Evolutionary conservation across 768 basidiomycete genomes (phyloP).

Genomic region (Flagelloscypha sp.): DNA sequence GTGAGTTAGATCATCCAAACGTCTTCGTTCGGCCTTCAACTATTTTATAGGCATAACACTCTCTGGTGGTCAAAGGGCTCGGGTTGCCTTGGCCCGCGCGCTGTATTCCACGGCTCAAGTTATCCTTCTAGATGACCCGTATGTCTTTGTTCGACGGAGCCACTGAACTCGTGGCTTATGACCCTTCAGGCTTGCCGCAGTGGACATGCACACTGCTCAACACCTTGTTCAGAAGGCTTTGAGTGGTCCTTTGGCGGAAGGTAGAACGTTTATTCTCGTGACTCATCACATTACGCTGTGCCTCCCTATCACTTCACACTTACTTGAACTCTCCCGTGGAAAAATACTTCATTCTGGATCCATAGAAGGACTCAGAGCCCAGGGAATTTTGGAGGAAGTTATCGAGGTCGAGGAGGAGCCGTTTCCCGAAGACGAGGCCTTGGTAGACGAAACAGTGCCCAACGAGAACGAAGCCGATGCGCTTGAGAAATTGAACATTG

Average conservation of each 20-base stretch:
- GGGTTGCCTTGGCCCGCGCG: conserved; percentile 70
- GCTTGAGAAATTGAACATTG: conserved; percentile 3
- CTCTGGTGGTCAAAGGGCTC: conserved; percentile 68
- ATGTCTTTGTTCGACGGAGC: conserved; percentile 22
- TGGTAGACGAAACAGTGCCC: conserved; percentile 10
- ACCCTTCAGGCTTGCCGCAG: conserved; percentile 47
- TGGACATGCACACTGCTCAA: conserved; percentile 71
- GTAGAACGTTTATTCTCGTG: conserved; percentile 71
- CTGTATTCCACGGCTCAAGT: conserved; percentile 67
- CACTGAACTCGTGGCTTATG: conserved; percentile 4
- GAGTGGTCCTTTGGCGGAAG: conserved; percentile 48
- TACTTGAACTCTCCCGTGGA: conserved; percentile 54
- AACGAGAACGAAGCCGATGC: conserved; percentile 28
- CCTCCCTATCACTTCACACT: conserved; percentile 56
- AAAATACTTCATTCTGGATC: conserved; percentile 41
- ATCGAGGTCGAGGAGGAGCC: conserved; percentile 39
- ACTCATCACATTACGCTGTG: conserved; percentile 77
- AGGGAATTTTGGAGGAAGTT: conserved; percentile 35
- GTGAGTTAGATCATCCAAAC: conserved; percentile 33
- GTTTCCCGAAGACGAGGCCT: conserved; percentile 15
- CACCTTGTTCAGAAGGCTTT: conserved; percentile 62
- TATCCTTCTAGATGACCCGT: conserved; percentile 69
- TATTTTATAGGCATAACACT: conserved; percentile 38
- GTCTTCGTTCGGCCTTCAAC: neutral
- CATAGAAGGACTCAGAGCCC: conserved; percentile 36